These are phyloP conservation scores for Claviceps lovelessii DNA, from an alignment of 2,329 filamentous ascomycete genomes.

Conservation along the genomic window DNA sequence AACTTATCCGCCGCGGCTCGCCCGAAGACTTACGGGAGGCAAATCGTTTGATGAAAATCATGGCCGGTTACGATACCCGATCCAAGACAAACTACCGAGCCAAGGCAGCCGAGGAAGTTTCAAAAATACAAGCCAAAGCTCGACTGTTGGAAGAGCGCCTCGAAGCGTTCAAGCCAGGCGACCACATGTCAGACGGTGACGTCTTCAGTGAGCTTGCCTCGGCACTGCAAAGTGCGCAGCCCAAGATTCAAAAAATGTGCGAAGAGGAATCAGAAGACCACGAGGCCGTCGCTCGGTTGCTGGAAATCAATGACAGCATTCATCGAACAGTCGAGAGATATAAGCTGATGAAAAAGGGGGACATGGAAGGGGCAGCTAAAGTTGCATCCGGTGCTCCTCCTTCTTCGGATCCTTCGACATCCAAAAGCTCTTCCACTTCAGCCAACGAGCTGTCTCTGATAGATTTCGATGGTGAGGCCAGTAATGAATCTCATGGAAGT, in stretches of 20 bases:
- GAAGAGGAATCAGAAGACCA: constrained; percentile 96
- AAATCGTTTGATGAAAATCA: constrained; percentile 95
- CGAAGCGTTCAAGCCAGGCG: constrained; percentile 67
- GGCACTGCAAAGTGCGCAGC: constrained; percentile 81
- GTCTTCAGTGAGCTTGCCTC: constrained; percentile 75
- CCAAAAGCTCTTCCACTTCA: constrained; percentile 40
- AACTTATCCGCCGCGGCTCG: constrained; percentile 80
- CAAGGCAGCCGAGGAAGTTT: constrained; percentile 90
- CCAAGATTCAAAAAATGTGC: constrained; percentile 99
- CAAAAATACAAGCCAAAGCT: constrained; percentile 91
- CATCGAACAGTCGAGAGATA: constrained; percentile 92
- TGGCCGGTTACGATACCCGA: constrained; percentile 92
- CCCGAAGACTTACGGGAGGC: constrained; percentile 93
- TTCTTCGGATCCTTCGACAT: constrained; percentile 17
- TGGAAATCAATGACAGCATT: constrained; percentile 98
- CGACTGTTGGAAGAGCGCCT: constrained; percentile 84
- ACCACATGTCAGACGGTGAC: constrained; percentile 55
- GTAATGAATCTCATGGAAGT: constrained; percentile 36
- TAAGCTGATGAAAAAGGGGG: constrained; percentile 89
- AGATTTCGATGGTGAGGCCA: constrained; percentile 62
- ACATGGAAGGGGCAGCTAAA: constrained; percentile 67
- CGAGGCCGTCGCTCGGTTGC: constrained; percentile 84
- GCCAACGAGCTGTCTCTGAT: constrained; percentile 77
- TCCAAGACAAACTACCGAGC: constrained; percentile 96
- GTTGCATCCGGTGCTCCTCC: constrained; percentile 71